Percentiles rank a stretch among this genome's conserved stretches.
Evolutionary conservation across 2,329 filamentous ascomycete genomes (phyloP).

Genomic region (Pseudogymnoascus sp.): DNA sequence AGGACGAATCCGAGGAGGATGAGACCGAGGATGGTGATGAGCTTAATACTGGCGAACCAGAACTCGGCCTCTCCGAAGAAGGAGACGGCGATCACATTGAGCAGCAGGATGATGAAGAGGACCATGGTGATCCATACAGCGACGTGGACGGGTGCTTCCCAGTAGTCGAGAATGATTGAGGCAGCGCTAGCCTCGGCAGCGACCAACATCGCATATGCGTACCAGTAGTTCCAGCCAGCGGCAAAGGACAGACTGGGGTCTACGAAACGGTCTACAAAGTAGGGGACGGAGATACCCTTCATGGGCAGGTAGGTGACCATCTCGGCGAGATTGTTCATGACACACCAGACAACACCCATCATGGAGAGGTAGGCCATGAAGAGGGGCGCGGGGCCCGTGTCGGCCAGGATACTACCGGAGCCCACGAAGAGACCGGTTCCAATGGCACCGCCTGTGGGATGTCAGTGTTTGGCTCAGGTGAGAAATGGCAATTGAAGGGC

Average conservation of each 20-base stretch:
- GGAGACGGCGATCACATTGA: slow-evolving; percentile 50
- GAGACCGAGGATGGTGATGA: slow-evolving; percentile 50
- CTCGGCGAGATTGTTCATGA: slow-evolving; percentile 48
- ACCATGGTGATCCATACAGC: slow-evolving; percentile 54
- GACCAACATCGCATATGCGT: slow-evolving; percentile 50
- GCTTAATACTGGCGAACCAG: slow-evolving; percentile 52
- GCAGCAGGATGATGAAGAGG: slow-evolving; percentile 42
- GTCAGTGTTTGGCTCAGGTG: slow-evolving; percentile 9
- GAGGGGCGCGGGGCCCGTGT: slow-evolving; percentile 55
- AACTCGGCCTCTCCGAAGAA: slow-evolving; percentile 56
- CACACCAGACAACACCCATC: slow-evolving; percentile 45
- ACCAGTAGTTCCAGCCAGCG: slow-evolving; percentile 34
- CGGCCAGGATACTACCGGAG: slow-evolving; percentile 47
- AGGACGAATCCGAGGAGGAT: slow-evolving; percentile 49
- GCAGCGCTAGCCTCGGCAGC: slow-evolving; percentile 51
- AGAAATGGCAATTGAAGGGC: not conserved
- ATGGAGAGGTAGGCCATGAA: slow-evolving; percentile 59
- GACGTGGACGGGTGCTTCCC: slow-evolving; percentile 43
- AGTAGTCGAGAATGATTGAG: slow-evolving; percentile 52
- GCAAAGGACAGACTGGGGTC: slow-evolving; percentile 28
- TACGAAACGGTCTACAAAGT: slow-evolving; percentile 48
- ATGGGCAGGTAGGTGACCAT: slow-evolving; percentile 48
- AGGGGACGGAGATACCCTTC: slow-evolving; percentile 48
- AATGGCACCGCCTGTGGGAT: slow-evolving; percentile 41
- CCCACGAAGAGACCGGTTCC: slow-evolving; percentile 59